Evolutionary conservation across 202 grass and related monocot species (phyloP).

Genomic region (Carex arenaria): DNA sequence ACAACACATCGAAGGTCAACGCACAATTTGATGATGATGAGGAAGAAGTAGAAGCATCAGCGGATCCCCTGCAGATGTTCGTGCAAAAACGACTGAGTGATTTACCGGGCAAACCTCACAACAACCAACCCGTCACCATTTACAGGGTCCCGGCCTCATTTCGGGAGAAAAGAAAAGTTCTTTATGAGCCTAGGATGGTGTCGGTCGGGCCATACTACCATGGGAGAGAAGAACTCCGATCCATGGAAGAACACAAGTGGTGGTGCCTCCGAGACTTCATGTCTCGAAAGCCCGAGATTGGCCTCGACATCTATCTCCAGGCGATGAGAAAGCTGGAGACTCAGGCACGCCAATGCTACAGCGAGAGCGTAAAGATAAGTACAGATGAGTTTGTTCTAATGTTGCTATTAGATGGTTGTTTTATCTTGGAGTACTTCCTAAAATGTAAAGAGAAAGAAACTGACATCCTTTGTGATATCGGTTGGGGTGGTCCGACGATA

Average conservation of each 20-base stretch:
- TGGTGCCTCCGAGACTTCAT: constrained; percentile 24
- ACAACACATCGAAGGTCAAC: not conserved
- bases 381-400: constrained; percentile 17
- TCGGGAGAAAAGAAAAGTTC: not conserved
- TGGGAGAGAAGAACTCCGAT: constrained; percentile 4
- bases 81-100: constrained; percentile 3
- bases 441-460: constrained; percentile 13
- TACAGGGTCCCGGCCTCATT: constrained; percentile 8
- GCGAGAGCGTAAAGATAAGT: not conserved
- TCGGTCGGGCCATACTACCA: constrained; percentile 23
- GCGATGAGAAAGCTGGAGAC: not conserved
- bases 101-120: not conserved
- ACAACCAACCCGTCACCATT: constrained; percentile 17
- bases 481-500: constrained; percentile 22
- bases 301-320: constrained; percentile 3
- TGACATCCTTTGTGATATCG: constrained; percentile 10
- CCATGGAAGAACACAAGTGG: constrained; percentile 31
- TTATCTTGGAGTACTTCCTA: constrained; percentile 15
- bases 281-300: not conserved
- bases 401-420: constrained; percentile 21
- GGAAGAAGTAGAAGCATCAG: not conserved
- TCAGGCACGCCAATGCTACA: not conserved
- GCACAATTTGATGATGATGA: not conserved
- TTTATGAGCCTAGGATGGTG: constrained; percentile 29
- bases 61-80: not conserved